Evolutionary conservation across 2,329 filamentous ascomycete species (phyloP).

Genomic region (Penicillium sp.): DNA sequence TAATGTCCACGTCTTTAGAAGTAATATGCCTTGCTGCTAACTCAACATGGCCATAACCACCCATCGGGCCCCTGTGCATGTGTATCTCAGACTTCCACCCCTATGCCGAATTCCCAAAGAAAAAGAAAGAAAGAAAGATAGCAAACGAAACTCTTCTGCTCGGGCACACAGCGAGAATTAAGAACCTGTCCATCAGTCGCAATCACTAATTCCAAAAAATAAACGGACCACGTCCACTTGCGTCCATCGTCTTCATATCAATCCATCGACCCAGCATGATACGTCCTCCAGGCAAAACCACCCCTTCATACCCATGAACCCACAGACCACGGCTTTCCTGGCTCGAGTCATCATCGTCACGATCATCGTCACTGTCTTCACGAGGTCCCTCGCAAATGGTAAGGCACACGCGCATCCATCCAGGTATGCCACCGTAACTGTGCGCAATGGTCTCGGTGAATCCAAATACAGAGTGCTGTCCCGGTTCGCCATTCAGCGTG

Average conservation of each 20-base stretch:
- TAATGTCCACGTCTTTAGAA: no score
- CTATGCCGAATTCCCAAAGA: no score
- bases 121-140: no score
- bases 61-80: no score
- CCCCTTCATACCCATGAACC: slow-evolving; percentile 44
- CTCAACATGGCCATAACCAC: no score
- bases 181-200: background rate
- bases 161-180: no score
- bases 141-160: no score
- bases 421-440: slow-evolving; percentile 26
- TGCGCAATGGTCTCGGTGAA: slow-evolving; percentile 28
- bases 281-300: slow-evolving; percentile 42
- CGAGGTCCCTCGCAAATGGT: slow-evolving; percentile 24
- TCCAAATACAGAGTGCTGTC: slow-evolving; percentile 25
- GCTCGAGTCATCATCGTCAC: slow-evolving; percentile 9
- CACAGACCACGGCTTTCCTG: slow-evolving; percentile 24
- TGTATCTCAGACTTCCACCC: no score
- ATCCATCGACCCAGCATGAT: slow-evolving; percentile 48
- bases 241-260: slow-evolving; percentile 19
- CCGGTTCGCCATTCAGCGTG: slow-evolving; percentile 5
- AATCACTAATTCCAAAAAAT: slow-evolving; percentile 28
- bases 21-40: no score
- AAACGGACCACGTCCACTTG: slow-evolving; percentile 23
- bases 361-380: background rate
- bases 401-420: slow-evolving; percentile 36